Conservation (phyloP, 768 basidiomycete species). For the Phanerodontia chrysosporium region DNA sequence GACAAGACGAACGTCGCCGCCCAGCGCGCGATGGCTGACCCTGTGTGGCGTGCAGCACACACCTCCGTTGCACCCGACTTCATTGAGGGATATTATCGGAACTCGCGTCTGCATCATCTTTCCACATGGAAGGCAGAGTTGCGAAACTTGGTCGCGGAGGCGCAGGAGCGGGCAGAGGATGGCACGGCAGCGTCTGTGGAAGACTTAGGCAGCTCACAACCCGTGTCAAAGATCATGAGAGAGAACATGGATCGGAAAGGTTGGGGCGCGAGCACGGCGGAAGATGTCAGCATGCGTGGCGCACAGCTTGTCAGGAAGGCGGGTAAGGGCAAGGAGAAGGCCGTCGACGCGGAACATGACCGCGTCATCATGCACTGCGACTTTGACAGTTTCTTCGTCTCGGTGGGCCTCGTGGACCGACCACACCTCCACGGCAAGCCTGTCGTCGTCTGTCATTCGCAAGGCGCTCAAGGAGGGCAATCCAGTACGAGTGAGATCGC, state of each 20-base stretch:
- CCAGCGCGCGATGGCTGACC: slow-evolving; percentile 73
- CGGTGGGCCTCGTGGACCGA: slow-evolving; percentile 76
- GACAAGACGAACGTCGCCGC: slow-evolving; percentile 69
- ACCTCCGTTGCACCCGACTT: slow-evolving; percentile 86
- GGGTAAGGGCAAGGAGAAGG: slow-evolving; percentile 58
- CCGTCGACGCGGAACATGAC: slow-evolving; percentile 43
- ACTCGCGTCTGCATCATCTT: slow-evolving; percentile 90
- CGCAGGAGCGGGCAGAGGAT: slow-evolving; percentile 66
- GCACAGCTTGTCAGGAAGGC: slow-evolving; percentile 44
- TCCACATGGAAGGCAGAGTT: slow-evolving; percentile 92
- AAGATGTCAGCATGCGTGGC: slow-evolving; percentile 46
- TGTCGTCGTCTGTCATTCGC: slow-evolving; percentile 93
- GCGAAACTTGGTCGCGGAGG: slow-evolving; percentile 70
- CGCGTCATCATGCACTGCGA: slow-evolving; percentile 88
- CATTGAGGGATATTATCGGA: slow-evolving; percentile 64
- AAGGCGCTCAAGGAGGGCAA: slow-evolving; percentile 63
- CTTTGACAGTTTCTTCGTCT: slow-evolving; percentile 97
- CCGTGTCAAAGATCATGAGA: slow-evolving; percentile 30
- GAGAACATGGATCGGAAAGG: slow-evolving; percentile 24
- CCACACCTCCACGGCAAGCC: slow-evolving; percentile 86
- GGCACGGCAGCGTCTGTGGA: slow-evolving; percentile 13
- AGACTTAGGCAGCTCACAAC: slow-evolving; percentile 3
- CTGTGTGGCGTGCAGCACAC: slow-evolving; percentile 82
- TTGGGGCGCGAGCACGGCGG: slow-evolving; percentile 16
- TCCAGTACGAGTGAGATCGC: slow-evolving; percentile 94